Evolutionary conservation across 225 moss, liverwort and hornwort species (phyloP).

Genomic region (Physcomitrium patens): DNA sequence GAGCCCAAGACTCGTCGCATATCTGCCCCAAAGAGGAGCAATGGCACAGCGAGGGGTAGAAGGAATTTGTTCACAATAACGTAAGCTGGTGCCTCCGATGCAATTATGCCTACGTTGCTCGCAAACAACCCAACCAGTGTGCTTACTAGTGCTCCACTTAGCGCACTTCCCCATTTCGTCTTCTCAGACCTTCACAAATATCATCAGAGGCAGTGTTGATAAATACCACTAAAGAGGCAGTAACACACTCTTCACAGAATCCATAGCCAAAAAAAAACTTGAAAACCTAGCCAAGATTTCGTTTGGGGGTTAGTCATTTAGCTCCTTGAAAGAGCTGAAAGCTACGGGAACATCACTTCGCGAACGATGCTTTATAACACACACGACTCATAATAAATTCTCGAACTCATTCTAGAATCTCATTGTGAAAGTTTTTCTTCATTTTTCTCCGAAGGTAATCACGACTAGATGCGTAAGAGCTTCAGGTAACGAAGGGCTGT

Average conservation of each 20-base stretch:
- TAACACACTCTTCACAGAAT: constrained; percentile 13
- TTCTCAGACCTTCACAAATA: constrained; percentile 80
- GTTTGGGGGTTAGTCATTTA: neutral
- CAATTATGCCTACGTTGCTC: constrained; percentile 93
- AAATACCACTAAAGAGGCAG: constrained; percentile 9
- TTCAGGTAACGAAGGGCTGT: too few relatives aligned
- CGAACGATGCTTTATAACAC: neutral
- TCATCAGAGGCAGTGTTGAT: neutral
- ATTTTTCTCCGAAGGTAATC: too few relatives aligned
- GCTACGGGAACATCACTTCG: neutral
- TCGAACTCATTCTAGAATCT: neutral
- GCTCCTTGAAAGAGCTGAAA: neutral
- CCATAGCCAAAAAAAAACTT: constrained; percentile 1
- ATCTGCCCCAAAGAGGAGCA: constrained; percentile 91
- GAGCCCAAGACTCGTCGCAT: constrained; percentile 80
- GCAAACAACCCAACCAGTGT: constrained; percentile 84
- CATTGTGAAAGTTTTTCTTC: neutral
- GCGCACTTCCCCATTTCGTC: constrained; percentile 80
- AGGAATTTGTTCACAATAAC: constrained; percentile 80
- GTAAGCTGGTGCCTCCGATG: constrained; percentile 87
- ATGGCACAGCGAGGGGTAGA: constrained; percentile 88
- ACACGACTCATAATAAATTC: neutral
- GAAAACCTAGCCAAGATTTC: neutral
- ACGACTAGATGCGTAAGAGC: neutral
- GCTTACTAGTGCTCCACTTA: constrained; percentile 95